Evolutionary conservation across 2,329 filamentous ascomycete species (phyloP).

Genomic region (Colletotrichum abscissum): DNA sequence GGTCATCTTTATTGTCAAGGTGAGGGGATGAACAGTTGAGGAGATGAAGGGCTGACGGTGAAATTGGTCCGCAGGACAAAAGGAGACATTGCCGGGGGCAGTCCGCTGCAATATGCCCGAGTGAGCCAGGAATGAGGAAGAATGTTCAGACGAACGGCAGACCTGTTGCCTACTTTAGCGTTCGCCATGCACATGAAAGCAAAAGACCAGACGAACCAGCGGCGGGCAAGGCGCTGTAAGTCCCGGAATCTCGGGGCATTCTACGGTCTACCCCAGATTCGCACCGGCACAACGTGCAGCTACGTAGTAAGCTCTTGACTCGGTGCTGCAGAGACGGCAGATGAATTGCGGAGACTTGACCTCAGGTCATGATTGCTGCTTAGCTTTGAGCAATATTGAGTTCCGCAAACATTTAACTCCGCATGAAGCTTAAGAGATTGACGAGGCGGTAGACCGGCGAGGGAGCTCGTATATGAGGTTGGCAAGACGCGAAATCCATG

Average conservation of each 20-base stretch:
- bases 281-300: constrained; percentile 21
- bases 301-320: constrained; percentile 5
- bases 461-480: not conserved
- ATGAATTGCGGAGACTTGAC: constrained; percentile 17
- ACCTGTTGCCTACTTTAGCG: no score
- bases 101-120: not conserved
- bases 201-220: not conserved
- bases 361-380: not conserved
- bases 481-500: constrained; percentile 1
- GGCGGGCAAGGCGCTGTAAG: not conserved
- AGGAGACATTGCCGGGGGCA: not conserved
- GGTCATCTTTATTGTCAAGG: not conserved
- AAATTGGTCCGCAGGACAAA: constrained; percentile 12
- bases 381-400: not conserved
- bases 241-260: constrained; percentile 16
- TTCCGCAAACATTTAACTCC: not conserved
- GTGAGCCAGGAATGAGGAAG: not conserved
- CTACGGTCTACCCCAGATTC: constrained; percentile 18
- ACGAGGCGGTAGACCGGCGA: not conserved
- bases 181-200: no score
- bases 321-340: constrained; percentile 18
- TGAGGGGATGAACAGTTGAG: not conserved
- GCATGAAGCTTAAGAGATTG: constrained; percentile 15
- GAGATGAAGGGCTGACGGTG: not conserved
- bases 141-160: not conserved